Conservation (phyloP, 148 eudicot species). For the Simmondsia chinensis region DNA sequence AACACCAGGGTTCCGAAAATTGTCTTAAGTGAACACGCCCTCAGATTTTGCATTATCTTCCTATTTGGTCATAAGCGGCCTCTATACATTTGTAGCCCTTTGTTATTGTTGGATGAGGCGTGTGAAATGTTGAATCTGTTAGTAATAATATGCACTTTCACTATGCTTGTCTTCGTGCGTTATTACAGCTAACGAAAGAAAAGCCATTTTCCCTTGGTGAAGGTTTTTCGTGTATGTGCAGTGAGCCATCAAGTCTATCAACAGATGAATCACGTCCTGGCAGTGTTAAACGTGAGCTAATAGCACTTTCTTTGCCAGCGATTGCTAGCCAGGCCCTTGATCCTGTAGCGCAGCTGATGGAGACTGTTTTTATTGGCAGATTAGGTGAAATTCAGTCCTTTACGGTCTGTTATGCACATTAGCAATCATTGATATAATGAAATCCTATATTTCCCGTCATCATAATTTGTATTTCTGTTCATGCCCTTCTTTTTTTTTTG, state of each 20-base stretch:
- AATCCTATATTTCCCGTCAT: background rate
- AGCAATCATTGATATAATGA: too few species aligned
- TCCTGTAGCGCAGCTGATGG: slow-evolving; percentile 85
- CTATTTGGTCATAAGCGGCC: too few species aligned
- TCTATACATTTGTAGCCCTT: too few species aligned
- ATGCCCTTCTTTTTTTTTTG: background rate
- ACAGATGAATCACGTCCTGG: slow-evolving; percentile 10
- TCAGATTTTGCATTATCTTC: too few species aligned
- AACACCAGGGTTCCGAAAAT: too few species aligned
- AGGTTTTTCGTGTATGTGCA: slow-evolving; percentile 16
- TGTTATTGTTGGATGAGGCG: too few species aligned
- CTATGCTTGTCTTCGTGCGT: background rate
- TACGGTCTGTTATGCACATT: background rate
- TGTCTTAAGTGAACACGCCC: too few species aligned
- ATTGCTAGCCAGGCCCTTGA: slow-evolving; percentile 91
- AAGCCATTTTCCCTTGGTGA: background rate
- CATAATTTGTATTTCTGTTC: background rate
- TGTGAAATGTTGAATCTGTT: too few species aligned
- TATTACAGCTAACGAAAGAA: background rate
- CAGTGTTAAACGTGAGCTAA: slow-evolving; percentile 42
- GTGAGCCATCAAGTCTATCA: slow-evolving; percentile 20
- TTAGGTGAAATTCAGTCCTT: slow-evolving; percentile 40
- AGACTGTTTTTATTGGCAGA: slow-evolving; percentile 92
- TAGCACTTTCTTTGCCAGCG: slow-evolving; percentile 74
- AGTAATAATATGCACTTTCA: too few species aligned